phyloP scores from a whole-genome alignment of 208 protist genomes.

The Herpetomonas tarakana region DNA sequence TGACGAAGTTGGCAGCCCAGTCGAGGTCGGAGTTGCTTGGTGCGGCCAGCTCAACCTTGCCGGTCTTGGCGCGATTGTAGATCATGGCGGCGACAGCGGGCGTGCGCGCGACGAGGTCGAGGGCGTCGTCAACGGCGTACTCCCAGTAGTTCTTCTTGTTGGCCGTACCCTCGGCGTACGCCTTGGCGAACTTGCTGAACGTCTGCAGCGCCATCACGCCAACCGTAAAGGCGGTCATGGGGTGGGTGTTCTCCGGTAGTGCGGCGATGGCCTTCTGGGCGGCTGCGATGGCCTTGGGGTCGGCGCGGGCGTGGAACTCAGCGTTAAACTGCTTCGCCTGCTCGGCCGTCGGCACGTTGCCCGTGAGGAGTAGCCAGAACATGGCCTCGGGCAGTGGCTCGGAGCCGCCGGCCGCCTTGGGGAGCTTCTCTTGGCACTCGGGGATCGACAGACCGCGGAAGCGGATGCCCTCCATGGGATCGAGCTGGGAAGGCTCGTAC shows the following conservation, averaged over 20 bases:
- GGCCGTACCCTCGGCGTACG: constrained; percentile 87
- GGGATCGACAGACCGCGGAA: constrained; percentile 96
- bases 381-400: constrained; percentile 96
- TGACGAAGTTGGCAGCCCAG: constrained; percentile 94
- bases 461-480: constrained; percentile 95
- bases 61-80: constrained; percentile 83
- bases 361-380: constrained; percentile 97
- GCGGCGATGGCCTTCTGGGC: constrained; percentile 82
- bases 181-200: constrained; percentile 92
- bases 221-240: constrained; percentile 93
- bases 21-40: constrained; percentile 74
- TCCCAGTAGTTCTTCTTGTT: constrained; percentile 96
- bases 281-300: constrained; percentile 44
- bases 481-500: constrained; percentile 96
- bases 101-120: constrained; percentile 91
- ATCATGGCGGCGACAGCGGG: constrained; percentile 91
- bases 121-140: constrained; percentile 92
- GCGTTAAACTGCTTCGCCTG: constrained; percentile 62
- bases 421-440: constrained; percentile 90
- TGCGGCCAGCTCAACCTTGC: constrained; percentile 40
- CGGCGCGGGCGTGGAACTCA: constrained; percentile 87
- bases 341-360: constrained; percentile 91
- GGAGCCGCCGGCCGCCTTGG: constrained; percentile 79
- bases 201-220: constrained; percentile 92
- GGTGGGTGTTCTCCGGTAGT: constrained; percentile 93